Evolutionary conservation across 2,329 filamentous ascomycete genomes (phyloP), one percentile per base, ranked within the genome.

Genomic region (Cladophialophora exuberans): DNA sequence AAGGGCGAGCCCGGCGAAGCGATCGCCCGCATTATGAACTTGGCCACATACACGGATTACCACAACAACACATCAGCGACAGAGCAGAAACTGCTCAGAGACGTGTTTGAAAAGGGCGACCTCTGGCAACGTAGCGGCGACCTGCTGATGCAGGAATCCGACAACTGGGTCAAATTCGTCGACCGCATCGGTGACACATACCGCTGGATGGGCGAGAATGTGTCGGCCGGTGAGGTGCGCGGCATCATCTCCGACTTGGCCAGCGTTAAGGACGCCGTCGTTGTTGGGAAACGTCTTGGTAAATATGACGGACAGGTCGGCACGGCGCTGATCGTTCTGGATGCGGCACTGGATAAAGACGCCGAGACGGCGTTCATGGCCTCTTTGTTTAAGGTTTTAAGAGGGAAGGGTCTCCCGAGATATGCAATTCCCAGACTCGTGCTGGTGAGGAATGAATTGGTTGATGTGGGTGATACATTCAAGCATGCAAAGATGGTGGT

Each of bases 51-150:
- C 74, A 87, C 90, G 67, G 90, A 91, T 2, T 96, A 96, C 72
- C 89, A 86, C 69, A 84, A 84, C 56, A 91, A 96, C 69, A 70
- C 78, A 11, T 78, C 80, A 26, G 89, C 90, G 0, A 89, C 87
- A 0, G 74, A 83, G 30, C 78, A 82, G 61, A 96, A 96, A 72
- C 80, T 96, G 33, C 70, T 95, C 57, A 81, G 87, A 3, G 76
- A 87, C 63, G 88, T 94, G 2, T 82, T 94, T 58, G 75, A 72
- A 53, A 86, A 86, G 66, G 90, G 87, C 10, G 90, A 96, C 65
- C 86, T 83, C 0, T 96, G 84, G 78, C 95, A 91, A 77, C 83
- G 90, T 25, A 87, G 89, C 0, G 91, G 90, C 13, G 91, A 96
- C 65, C 79, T 95, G 18, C 74, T 94, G 25, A 80, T 85, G n/a